Conservation (phyloP, 2,329 filamentous ascomycete species). For the Bipolaris cookei region DNA sequence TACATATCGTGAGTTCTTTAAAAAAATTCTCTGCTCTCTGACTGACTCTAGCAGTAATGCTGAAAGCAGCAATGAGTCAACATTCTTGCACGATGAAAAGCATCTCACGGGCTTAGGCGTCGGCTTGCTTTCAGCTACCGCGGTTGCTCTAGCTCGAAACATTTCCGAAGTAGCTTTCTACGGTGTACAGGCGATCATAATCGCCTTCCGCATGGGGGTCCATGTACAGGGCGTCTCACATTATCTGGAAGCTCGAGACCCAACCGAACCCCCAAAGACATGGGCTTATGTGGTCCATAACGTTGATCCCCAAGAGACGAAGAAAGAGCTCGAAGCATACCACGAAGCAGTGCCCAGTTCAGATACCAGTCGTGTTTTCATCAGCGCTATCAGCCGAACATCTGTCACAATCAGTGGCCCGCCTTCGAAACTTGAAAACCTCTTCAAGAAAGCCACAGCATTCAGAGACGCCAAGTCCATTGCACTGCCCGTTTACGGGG, state of each 20-base stretch:
- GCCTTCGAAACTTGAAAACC: conserved; percentile 33
- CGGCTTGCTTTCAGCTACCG: conserved; percentile 54
- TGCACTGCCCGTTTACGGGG: conserved; percentile 34
- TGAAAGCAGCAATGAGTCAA: not conserved
- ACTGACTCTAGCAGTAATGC: not conserved
- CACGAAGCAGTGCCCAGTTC: conserved; percentile 31
- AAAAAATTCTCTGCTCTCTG: not conserved
- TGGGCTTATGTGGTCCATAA: conserved; percentile 55
- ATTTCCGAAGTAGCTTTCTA: conserved; percentile 50
- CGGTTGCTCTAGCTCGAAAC: conserved; percentile 51
- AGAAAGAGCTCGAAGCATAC: conserved; percentile 49
- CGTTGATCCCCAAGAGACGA: conserved; percentile 40
- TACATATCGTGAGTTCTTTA: conserved; percentile 54
- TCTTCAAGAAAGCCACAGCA: conserved; percentile 31
- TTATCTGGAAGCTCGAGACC: conserved; percentile 50
- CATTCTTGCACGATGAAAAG: not conserved
- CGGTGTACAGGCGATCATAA: conserved; percentile 53
- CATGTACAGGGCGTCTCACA: conserved; percentile 53
- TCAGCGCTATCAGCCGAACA: conserved; percentile 34
- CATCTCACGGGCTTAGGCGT: conserved; percentile 41
- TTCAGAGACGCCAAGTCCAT: conserved; percentile 28
- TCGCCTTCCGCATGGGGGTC: conserved; percentile 57
- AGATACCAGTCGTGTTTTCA: conserved; percentile 31
- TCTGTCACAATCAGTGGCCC: conserved; percentile 43
- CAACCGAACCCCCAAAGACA: conserved; percentile 31